Conservation (phyloP, 805 yeast species). For the Saturnispora ahearnii region DNA sequence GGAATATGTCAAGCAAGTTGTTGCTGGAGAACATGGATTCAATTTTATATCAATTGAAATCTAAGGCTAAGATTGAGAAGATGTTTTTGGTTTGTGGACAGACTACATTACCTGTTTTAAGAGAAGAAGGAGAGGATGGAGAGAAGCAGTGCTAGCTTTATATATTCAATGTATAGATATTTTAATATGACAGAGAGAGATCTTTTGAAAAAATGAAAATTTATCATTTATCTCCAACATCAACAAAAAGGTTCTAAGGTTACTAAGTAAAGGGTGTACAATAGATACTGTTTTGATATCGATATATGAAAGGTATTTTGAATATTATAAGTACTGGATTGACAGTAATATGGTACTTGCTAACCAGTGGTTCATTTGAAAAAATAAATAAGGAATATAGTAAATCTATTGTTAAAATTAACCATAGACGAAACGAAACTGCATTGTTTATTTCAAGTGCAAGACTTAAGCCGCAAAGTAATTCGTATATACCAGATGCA, state of each 20-base stretch:
- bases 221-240: background rate
- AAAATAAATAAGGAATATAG: conserved; percentile 6
- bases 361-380: background rate
- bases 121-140: background rate
- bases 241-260: background rate
- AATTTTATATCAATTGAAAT: conserved; percentile 40
- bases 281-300: background rate
- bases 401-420: conserved; percentile 8
- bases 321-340: background rate
- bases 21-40: conserved; percentile 45
- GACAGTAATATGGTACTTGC: background rate
- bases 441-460: conserved; percentile 11
- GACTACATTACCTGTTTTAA: conserved; percentile 1
- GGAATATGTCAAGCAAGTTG: conserved; percentile 35
- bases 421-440: conserved; percentile 12
- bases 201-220: background rate
- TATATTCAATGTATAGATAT: background rate
- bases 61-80: conserved; percentile 1
- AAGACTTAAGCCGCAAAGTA: conserved; percentile 30
- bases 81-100: conserved; percentile 6
- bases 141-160: background rate
- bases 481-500: conserved; percentile 29
- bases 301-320: background rate
- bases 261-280: background rate
- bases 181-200: background rate